Base-by-base conservation (phyloP, 140 eudicot genomes). In the Senecio squalidus region DNA sequence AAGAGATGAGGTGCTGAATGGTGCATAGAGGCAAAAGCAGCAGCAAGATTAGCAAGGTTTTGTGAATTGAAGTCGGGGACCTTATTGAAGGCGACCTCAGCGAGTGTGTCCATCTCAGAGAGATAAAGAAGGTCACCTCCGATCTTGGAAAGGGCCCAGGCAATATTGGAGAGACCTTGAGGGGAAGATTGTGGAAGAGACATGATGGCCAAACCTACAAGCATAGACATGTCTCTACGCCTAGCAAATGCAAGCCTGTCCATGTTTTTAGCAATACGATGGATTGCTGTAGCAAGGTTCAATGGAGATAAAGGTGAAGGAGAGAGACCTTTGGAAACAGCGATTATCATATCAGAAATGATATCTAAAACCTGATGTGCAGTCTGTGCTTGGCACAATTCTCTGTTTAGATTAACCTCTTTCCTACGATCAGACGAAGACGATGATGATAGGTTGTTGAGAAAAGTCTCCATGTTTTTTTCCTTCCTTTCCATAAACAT, bases 1-100 rank as follows among this genome's bases (percentile, higher is more conserved):
- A 91, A 91, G 31, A 91, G 88, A 10, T 73, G 78, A 0, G 96
- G 96, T 10, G 96, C 80, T 18, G 98, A 77, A 45, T 91, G 98
- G 66, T 78, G 84, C 98, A 90, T 91, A 5, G 98, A 83, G 14
- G 98, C 94, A 70, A 86, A 91, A 16, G 96, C 98, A n/a, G 94
- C 96, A 1, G 94, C 94, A 14, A 86, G 23, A 65, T 86, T 91
- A 6, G 98, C 98, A 62, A 86, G 91, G 39, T 91, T 86, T 29
- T 91, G 96, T 3, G 96, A 72, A 73, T 91, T 86, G 64, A 91
- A 74, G 6, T 91, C 86, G 16, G 17, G 65, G 55, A 81, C 86
- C 49, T 86, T 91, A 7, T 77, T 74, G 74, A 81, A 61, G 0
- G 81, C 96, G 34, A 86, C 94, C 77, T 91, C 94, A 3, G 94